Percentiles rank a stretch among this genome's conserved stretches.
Evolutionary conservation across 164 flowering plant genomes (phyloP).

Genomic region (Vitis amurensis): DNA sequence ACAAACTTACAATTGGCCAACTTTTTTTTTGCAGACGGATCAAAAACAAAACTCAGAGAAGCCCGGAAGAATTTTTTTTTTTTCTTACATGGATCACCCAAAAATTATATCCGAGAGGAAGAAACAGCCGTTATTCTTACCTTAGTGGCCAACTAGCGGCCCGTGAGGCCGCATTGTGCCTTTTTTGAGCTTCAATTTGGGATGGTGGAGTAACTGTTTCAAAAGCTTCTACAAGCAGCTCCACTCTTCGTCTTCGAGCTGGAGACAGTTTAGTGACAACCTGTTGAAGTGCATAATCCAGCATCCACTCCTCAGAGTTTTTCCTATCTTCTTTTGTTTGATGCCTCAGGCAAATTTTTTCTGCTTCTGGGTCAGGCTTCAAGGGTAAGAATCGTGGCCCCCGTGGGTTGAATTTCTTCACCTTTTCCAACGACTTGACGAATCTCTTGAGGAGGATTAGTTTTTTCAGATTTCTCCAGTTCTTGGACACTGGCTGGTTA

Average conservation of each 20-base stretch:
- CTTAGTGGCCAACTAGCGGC: neutral
- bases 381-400: constrained; percentile 43
- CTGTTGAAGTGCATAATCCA: constrained; percentile 79
- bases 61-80: too few species aligned
- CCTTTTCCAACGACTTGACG: constrained; percentile 46
- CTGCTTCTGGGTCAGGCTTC: constrained; percentile 52
- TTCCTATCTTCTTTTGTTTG: constrained; percentile 63
- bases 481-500: constrained; percentile 24
- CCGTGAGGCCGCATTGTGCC: neutral
- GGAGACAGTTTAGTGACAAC: constrained; percentile 71
- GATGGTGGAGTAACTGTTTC: constrained; percentile 63
- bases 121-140: constrained; percentile 1
- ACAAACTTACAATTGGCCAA: too few species aligned
- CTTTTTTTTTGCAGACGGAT: too few species aligned
- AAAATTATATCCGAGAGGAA: neutral
- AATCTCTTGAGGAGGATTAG: constrained; percentile 45
- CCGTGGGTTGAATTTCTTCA: constrained; percentile 54
- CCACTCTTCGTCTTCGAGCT: constrained; percentile 64
- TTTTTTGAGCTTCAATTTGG: constrained; percentile 14
- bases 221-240: constrained; percentile 82
- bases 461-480: constrained; percentile 54
- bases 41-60: too few species aligned
- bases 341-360: constrained; percentile 65
- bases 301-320: constrained; percentile 84
- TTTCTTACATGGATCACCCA: too few species aligned